Percentiles rank a stretch among this genome's conserved stretches.
phyloP scores from a whole-genome alignment of 768 basidiomycete species.

The Lentinula sp. region DNA sequence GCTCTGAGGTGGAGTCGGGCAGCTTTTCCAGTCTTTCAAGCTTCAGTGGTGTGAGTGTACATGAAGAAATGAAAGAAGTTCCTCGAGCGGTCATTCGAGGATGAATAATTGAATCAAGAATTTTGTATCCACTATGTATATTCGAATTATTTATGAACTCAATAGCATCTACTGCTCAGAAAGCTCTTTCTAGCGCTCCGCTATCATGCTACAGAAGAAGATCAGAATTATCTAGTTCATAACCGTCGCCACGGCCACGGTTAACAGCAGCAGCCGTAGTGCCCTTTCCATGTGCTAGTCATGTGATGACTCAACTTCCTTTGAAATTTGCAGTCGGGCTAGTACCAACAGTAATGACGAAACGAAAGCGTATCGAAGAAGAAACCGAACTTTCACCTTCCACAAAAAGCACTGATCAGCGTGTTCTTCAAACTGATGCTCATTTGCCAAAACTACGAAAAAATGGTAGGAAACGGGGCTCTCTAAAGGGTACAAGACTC shows the following conservation, averaged over 20 bases:
- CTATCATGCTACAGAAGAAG: too few relatives aligned
- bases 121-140: background rate
- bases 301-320: too few relatives aligned
- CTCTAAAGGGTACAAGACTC: too few relatives aligned
- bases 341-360: background rate
- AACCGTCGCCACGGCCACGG: too few relatives aligned
- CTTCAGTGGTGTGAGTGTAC: background rate
- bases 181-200: too few relatives aligned
- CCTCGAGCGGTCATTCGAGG: background rate
- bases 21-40: background rate
- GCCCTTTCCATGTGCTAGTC: too few relatives aligned
- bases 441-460: background rate
- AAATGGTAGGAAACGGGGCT: background rate
- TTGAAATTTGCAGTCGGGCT: too few relatives aligned
- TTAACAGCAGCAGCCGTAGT: too few relatives aligned
- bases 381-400: background rate
- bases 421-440: too few relatives aligned
- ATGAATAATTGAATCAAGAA: background rate
- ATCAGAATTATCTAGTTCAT: too few relatives aligned
- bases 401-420: background rate
- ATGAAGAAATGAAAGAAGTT: background rate
- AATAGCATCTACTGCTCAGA: too few relatives aligned
- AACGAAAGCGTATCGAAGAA: slow-evolving; percentile 10
- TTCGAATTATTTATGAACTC: too few relatives aligned
- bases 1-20: background rate